Evolutionary conservation across 371 early-diverging fungal species (phyloP), one percentile per base, ranked within the genome.

Genomic region (Mucor sp.): DNA sequence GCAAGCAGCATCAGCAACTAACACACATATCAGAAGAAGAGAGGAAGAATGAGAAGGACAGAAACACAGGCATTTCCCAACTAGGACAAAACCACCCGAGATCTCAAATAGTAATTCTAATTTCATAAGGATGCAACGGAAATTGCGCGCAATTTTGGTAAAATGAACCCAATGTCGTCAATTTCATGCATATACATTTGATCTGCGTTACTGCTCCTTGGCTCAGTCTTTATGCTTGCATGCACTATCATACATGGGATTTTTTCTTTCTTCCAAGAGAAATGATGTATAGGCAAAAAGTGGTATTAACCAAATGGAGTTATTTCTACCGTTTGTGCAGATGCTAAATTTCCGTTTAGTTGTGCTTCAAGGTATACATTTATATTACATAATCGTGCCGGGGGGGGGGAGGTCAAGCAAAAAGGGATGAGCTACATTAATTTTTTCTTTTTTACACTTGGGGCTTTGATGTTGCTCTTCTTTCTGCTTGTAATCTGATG

Each of bases 291-390:
- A 6, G 37, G 14, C 11, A 7, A 37, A 44, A 19, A 50, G 25
- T 50, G 50, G 25, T 11, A 19, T 50, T 50, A 50, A 50, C 50
- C 50, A 50, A 50, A 50, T 50, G 50, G 50, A 50, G 50, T 50
- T 50, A 12, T 50, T 50, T 9, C 50, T 50, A 50, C 50, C 50
- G 50, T 50, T 50, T 50, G 50, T 50, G 50, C 50, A 50, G 23
- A 50, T 50, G 44, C 44, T 44, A 44, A n/a, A 19, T 44, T 44
- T n/a, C n/a, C 37, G 37, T 44, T 44, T 44, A 44, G 5, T n/a
- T 44, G n/a, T 44, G n/a, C 19, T n/a, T 44, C 7, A 19, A 44
- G 44, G 8, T 19, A 19, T n/a, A 43, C 6, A 17, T 14, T 43
- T 11, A n/a, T 9, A 50, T 50, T 50, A 50, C 50, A 50, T 50